These are phyloP conservation scores for Alternaria metachromatica DNA, from an alignment of 2,329 filamentous ascomycete genomes.

Conservation along the genomic window DNA sequence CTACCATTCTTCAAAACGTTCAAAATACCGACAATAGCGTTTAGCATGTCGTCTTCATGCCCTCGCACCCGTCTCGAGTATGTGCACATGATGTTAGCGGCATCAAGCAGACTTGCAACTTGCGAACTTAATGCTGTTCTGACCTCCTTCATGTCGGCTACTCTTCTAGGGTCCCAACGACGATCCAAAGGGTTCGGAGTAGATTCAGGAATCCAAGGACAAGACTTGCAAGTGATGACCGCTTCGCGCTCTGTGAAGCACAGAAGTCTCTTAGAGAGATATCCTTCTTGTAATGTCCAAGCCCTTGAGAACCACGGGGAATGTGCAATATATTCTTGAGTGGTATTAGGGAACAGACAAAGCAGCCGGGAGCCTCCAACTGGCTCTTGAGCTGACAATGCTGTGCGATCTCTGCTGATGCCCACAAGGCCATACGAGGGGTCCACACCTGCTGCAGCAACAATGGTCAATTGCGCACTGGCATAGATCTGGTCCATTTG, in stretches of 20 bases:
- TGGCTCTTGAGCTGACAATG: background rate
- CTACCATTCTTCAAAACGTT: background rate
- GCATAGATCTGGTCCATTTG: background rate
- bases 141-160: too few relatives aligned
- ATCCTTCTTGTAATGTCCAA: background rate
- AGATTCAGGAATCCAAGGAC: too few relatives aligned
- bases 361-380: accelerated
- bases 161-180: too few relatives aligned
- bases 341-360: accelerated
- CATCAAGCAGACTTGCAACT: too few relatives aligned
- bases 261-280: background rate
- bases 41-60: background rate
- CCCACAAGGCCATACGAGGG: background rate
- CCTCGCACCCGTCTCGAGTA: background rate
- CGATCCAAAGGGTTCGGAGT: too few relatives aligned
- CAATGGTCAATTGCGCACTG: background rate
- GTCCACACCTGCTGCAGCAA: background rate
- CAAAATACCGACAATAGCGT: background rate
- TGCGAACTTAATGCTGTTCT: background rate
- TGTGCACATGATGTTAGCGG: accelerated
- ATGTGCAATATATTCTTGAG: accelerated
- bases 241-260: background rate
- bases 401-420: background rate
- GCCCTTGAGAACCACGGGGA: background rate
- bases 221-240: background rate